These are phyloP conservation scores for Plantago rigida DNA, from an alignment of 305 asterid species.

Conservation along the genomic window DNA sequence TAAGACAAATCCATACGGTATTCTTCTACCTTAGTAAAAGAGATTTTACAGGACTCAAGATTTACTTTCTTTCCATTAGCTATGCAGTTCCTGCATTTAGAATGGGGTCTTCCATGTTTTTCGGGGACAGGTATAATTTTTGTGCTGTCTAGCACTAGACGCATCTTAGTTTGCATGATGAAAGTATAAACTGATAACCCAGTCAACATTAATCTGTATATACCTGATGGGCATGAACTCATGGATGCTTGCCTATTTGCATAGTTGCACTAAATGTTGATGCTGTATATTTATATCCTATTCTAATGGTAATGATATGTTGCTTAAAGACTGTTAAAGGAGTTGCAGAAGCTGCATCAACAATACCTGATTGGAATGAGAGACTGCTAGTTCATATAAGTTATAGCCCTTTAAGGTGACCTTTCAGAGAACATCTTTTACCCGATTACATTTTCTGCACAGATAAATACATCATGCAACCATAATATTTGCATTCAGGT, in stretches of 20 bases:
- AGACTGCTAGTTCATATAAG: slow-evolving; percentile 77
- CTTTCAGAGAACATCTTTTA: slow-evolving; percentile 5
- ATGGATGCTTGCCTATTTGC: not conserved
- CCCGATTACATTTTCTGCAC: slow-evolving; percentile 13
- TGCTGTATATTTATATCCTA: not conserved
- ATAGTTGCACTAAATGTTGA: no score
- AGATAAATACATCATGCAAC: slow-evolving; percentile 15
- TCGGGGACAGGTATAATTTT: slow-evolving; percentile 7
- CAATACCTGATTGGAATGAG: slow-evolving; percentile 50
- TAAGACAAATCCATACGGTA: not conserved
- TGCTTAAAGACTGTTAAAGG: slow-evolving; percentile 62
- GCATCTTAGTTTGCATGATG: slow-evolving; percentile 13
- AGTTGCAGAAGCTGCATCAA: slow-evolving; percentile 60
- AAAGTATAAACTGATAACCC: slow-evolving; percentile 12
- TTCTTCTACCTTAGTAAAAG: not conserved
- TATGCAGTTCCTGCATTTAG: not conserved
- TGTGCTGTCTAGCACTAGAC: slow-evolving; percentile 7
- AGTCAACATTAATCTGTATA: slow-evolving; percentile 9
- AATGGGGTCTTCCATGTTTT: slow-evolving; percentile 5
- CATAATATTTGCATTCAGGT: slow-evolving; percentile 39
- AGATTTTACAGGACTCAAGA: not conserved
- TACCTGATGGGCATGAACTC: slow-evolving; percentile 13
- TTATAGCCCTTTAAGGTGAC: slow-evolving; percentile 84
- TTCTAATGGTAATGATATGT: slow-evolving; percentile 15
- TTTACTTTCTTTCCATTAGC: not conserved